A percentile compares a stretch with the other conserved stretches of the same genome.
phyloP scores from a whole-genome alignment of 225 moss, liverwort and hornwort genomes.

The Marchantia polymorpha region DNA sequence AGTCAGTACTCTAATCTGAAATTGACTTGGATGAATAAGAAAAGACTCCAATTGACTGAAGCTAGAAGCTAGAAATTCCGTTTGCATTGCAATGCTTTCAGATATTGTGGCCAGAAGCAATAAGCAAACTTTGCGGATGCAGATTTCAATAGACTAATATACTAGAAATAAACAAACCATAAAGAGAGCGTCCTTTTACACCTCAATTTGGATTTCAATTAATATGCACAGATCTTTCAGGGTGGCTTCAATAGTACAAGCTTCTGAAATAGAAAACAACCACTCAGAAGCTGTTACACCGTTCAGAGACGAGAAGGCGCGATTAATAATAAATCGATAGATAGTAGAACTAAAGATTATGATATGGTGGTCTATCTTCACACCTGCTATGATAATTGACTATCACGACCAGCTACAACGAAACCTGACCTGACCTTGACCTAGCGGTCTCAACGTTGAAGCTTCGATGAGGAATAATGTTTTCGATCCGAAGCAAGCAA shows the following conservation, averaged over 20 bases:
- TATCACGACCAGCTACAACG: slow-evolving; percentile 8
- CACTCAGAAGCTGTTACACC: slow-evolving; percentile 20
- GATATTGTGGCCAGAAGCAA: too few relatives aligned
- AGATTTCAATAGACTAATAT: too few relatives aligned
- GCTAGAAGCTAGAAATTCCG: too few relatives aligned
- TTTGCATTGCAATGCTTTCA: too few relatives aligned
- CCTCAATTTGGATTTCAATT: slow-evolving; percentile 24
- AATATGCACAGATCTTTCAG: slow-evolving; percentile 28
- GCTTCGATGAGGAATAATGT: slow-evolving; percentile 8
- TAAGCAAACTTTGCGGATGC: too few relatives aligned
- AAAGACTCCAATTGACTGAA: too few relatives aligned
- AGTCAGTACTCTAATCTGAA: too few relatives aligned
- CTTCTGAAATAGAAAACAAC: slow-evolving; percentile 8
- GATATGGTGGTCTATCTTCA: slow-evolving; percentile 1
- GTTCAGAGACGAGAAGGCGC: slow-evolving; percentile 13
- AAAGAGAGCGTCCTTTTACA: neutral
- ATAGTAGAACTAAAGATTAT: slow-evolving; percentile 8
- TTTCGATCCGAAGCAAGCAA: slow-evolving; percentile 14
- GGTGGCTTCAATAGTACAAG: slow-evolving; percentile 10
- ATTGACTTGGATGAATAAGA: too few relatives aligned
- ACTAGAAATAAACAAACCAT: neutral
- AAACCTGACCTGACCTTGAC: slow-evolving; percentile 15
- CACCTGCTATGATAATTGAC: slow-evolving; percentile 7
- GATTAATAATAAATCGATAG: neutral
- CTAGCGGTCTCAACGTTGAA: slow-evolving; percentile 5